phyloP scores from a whole-genome alignment of 2,329 filamentous ascomycete genomes.

The Periconia sp. region DNA sequence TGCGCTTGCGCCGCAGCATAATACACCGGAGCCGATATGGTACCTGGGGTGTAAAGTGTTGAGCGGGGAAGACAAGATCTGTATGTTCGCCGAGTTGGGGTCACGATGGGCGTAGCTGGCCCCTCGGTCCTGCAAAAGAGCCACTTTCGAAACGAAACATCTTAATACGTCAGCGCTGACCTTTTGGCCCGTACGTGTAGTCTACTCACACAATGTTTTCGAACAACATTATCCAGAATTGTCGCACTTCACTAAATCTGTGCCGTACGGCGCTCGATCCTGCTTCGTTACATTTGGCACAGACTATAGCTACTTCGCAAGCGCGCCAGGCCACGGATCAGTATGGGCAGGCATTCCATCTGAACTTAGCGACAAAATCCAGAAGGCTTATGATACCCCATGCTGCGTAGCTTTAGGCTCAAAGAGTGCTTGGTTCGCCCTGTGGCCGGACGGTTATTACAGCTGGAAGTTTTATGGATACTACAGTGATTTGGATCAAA shows the following conservation, averaged over 20 bases:
- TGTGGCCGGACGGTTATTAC: constrained; percentile 34
- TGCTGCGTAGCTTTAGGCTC: constrained; percentile 31
- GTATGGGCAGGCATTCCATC: constrained; percentile 37
- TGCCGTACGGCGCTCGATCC: constrained; percentile 28
- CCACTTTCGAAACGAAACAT: constrained; percentile 7
- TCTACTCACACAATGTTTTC: constrained; percentile 35
- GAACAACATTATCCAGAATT: constrained; percentile 35
- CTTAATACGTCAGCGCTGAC: constrained; percentile 12
- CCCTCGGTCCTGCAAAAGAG: background rate
- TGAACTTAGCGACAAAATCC: constrained; percentile 35
- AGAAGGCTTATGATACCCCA: constrained; percentile 35
- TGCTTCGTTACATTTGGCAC: constrained; percentile 38
- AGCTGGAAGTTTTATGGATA: constrained; percentile 37
- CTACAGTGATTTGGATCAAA: constrained; percentile 31
- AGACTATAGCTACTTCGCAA: constrained; percentile 34
- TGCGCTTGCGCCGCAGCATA: constrained; percentile 32
- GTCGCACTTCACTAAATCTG: constrained; percentile 28
- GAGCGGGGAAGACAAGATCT: constrained; percentile 38
- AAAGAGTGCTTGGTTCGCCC: constrained; percentile 36
- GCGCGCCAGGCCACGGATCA: constrained; percentile 32
- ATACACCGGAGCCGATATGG: constrained; percentile 34
- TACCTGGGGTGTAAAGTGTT: constrained; percentile 36
- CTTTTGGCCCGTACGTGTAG: constrained; percentile 9
- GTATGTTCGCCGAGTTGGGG: constrained; percentile 21
- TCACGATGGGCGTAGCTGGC: background rate